Evolutionary conservation across 2,329 filamentous ascomycete species (phyloP).

Genomic region (Sordariomycetes sp.): DNA sequence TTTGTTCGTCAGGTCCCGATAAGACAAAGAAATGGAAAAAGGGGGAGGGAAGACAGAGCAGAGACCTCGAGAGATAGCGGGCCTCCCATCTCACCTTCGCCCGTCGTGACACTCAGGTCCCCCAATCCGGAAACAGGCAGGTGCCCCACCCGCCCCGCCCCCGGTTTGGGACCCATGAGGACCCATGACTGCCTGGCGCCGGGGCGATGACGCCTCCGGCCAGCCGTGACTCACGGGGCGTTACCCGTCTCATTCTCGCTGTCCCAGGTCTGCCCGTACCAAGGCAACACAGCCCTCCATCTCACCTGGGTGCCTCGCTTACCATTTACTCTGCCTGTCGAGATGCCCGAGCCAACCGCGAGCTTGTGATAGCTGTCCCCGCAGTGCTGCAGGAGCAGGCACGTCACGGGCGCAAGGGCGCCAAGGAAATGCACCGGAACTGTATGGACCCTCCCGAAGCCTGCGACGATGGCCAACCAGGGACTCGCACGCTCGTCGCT

Average conservation of each 20-base stretch:
- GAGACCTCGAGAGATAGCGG: not conserved
- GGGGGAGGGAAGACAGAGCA: not conserved
- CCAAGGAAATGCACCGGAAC: not conserved
- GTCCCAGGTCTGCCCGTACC: not conserved
- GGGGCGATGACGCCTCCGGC: constrained; percentile 3
- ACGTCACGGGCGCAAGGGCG: not conserved
- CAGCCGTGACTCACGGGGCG: constrained; percentile 4
- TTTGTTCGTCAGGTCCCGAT: not conserved
- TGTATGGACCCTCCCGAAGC: not conserved
- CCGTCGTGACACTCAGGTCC: constrained; percentile 1
- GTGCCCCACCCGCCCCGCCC: not conserved
- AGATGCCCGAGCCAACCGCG: not conserved
- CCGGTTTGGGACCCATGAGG: too few relatives aligned
- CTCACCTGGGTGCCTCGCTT: not conserved
- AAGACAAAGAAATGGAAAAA: not conserved
- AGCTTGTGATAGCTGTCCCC: not conserved
- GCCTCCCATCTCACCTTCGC: not conserved
- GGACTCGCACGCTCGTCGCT: not conserved
- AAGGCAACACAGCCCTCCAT: not conserved
- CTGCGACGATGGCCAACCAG: not conserved
- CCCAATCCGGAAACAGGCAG: not conserved
- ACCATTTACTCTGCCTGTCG: not conserved
- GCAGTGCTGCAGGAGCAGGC: not conserved
- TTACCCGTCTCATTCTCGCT: not conserved
- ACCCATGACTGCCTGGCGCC: not conserved